These are phyloP conservation scores for Gloeophyllum trabeum DNA, from an alignment of 768 basidiomycete genomes.

Conservation along the genomic window DNA sequence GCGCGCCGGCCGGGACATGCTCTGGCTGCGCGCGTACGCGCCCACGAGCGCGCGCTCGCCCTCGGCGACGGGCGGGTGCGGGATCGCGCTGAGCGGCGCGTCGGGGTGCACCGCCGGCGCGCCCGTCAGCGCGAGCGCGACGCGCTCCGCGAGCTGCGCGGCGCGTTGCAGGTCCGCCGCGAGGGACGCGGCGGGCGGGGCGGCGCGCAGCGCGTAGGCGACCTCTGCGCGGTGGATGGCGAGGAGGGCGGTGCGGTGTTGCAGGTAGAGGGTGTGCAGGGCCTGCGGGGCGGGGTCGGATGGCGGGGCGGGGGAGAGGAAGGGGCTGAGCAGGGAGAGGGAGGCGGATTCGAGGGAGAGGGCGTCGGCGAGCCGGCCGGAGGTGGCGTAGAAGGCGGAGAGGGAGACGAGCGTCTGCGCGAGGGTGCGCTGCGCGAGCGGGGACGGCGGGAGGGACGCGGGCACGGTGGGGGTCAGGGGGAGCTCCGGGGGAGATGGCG, in stretches of 20 bases:
- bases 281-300: slow-evolving; percentile 41
- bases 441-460: slow-evolving; percentile 35
- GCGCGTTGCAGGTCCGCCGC: slow-evolving; percentile 48
- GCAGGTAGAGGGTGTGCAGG: slow-evolving; percentile 53
- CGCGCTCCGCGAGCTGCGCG: slow-evolving; percentile 57
- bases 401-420: slow-evolving; percentile 55
- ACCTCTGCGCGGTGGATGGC: slow-evolving; percentile 70
- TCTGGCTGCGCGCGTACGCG: slow-evolving; percentile 32
- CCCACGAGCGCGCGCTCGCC: slow-evolving; percentile 24
- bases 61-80: slow-evolving; percentile 26
- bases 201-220: slow-evolving; percentile 30
- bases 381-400: slow-evolving; percentile 57
- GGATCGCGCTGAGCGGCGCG: slow-evolving; percentile 20
- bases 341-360: slow-evolving; percentile 42
- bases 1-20: slow-evolving; percentile 43
- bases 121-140: slow-evolving; percentile 42
- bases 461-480: slow-evolving; percentile 20
- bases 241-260: slow-evolving; percentile 66
- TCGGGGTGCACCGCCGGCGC: slow-evolving; percentile 22
- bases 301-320: slow-evolving; percentile 32
- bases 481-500: slow-evolving; percentile 5
- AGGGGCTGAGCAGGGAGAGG: slow-evolving; percentile 41
- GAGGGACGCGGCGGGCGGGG: slow-evolving; percentile 28
- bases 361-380: slow-evolving; percentile 44
- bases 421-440: slow-evolving; percentile 51